Base-by-base conservation (phyloP, 805 yeast genomes). In the Pichia deserticola region DNA sequence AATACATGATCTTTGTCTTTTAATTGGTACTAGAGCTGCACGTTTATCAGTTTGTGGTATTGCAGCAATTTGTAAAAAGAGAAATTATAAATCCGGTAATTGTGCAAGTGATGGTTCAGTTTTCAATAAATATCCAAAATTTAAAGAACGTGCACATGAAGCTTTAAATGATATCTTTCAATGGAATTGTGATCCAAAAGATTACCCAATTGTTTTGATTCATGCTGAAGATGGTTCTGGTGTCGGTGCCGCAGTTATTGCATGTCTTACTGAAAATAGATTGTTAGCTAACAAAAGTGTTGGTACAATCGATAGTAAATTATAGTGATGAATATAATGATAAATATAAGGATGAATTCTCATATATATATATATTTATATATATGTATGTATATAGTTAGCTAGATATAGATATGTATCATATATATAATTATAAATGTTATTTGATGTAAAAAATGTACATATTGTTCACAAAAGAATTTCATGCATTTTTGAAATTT, bases 91-190 rank as follows among this genome's bases (percentile, higher is more conserved):
- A 57, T 76, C 84, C 39, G 90, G 83, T 47, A 89, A 89, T 64
- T 88, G 90, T 69, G 99, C 98, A 49, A 96, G 97, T 54, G 99
- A 92, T 66, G 98, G 99, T 55, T 89, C 97, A 11, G 98, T 92
- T 38, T 88, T 76, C 77, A 89, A 89, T 79, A 86, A 77, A 71
- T 93, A 92, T 74, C 98, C 99, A 46, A 85, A 82, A 50, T 92
- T 92, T 79, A 79, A 84, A 68, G 84, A 83, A 63, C 80, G 96
- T 64, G 96, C 96, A 36, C 95, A 95, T 44, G 76, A 77, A 64
- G 97, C 87, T 51, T 77, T 92, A 65, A 81, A 82, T 69, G 97
- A 89, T 65, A 89, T 92, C 60, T 87, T 88, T 63, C 92, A 75
- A 57, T 92, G 97, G 97, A 53, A 55, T 15, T 39, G 54, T 33